A percentile compares a stretch with the other conserved stretches of the same genome.
Conservation (phyloP, 2,329 filamentous ascomycete genomes). For the Calonectria pauciramosa region DNA sequence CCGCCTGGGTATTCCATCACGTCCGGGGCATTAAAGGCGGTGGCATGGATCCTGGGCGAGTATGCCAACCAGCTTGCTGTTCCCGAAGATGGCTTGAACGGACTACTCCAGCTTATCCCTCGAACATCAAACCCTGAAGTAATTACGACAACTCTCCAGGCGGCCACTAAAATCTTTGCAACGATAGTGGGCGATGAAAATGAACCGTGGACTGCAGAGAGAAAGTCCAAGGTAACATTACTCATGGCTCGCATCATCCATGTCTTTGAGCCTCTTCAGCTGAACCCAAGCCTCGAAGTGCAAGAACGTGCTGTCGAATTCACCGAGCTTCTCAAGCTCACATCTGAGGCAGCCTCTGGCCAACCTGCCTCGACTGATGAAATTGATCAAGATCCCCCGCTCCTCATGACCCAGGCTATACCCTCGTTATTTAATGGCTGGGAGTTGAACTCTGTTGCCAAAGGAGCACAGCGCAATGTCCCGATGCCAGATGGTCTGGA, state of each 20-base stretch:
- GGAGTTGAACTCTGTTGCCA: conserved; percentile 92
- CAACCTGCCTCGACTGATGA: conserved; percentile 71
- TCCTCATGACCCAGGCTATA: conserved; percentile 91
- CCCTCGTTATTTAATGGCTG: conserved; percentile 88
- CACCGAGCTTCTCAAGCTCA: conserved; percentile 88
- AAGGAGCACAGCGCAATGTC: conserved; percentile 87
- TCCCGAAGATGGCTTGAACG: conserved; percentile 79
- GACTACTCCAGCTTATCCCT: conserved; percentile 77
- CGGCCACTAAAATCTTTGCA: conserved; percentile 87
- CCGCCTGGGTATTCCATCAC: conserved; percentile 69
- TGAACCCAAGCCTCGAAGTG: conserved; percentile 91
- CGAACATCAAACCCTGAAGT: conserved; percentile 72
- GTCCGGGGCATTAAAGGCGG: conserved; percentile 78
- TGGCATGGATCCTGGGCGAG: conserved; percentile 91
- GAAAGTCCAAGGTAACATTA: conserved; percentile 81
- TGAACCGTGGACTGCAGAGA: conserved; percentile 77
- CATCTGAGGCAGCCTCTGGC: conserved; percentile 81
- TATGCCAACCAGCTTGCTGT: conserved; percentile 80
- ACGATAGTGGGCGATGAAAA: conserved; percentile 76
- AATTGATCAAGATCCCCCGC: conserved; percentile 76
- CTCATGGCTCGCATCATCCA: conserved; percentile 86
- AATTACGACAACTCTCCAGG: conserved; percentile 85
- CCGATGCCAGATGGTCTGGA: conserved; percentile 82
- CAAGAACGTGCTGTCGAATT: conserved; percentile 96
- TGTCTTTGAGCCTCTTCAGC: conserved; percentile 82